Conservation (phyloP, 2,329 filamentous ascomycete genomes). For the Tolypocladium album region DNA sequence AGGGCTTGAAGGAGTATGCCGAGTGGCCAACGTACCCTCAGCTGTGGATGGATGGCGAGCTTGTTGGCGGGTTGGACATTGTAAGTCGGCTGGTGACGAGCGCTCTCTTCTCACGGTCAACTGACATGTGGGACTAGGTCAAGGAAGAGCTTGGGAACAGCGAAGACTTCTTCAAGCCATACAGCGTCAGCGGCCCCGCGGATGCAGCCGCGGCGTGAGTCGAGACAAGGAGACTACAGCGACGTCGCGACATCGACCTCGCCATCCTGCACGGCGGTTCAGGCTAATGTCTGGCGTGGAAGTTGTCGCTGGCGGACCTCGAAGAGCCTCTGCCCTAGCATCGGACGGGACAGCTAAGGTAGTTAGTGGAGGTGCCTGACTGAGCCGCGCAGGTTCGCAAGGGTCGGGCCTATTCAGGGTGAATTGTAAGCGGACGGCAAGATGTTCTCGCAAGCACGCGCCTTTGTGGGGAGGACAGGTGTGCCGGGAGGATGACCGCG, state of each 20-base stretch:
- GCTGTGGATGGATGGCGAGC: conserved; percentile 80
- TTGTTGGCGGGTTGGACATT: conserved; percentile 91
- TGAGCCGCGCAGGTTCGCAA: background rate
- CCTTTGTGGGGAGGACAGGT: background rate
- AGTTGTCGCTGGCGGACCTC: background rate
- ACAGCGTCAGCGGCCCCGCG: conserved; percentile 41
- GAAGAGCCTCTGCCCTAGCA: background rate
- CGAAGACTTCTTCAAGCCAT: conserved; percentile 70
- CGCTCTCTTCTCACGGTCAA: background rate
- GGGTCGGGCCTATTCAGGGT: background rate
- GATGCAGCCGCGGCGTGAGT: conserved; percentile 23
- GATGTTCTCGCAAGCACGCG: background rate
- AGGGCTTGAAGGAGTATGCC: conserved; percentile 93
- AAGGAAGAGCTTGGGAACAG: conserved; percentile 87
- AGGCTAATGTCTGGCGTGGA: background rate
- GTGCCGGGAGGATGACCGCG: background rate
- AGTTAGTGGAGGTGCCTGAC: background rate
- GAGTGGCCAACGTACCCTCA: conserved; percentile 98
- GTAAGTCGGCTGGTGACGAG: conserved; percentile 44
- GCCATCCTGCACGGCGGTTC: background rate
- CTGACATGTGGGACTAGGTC: conserved; percentile 44
- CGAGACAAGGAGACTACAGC: background rate
- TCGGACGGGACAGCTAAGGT: background rate
- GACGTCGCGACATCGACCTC: background rate
- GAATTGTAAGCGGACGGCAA: background rate